Evolutionary conservation across 495 filamentous ascomycete genomes (phyloP).

Genomic region (Penicillium angulare): DNA sequence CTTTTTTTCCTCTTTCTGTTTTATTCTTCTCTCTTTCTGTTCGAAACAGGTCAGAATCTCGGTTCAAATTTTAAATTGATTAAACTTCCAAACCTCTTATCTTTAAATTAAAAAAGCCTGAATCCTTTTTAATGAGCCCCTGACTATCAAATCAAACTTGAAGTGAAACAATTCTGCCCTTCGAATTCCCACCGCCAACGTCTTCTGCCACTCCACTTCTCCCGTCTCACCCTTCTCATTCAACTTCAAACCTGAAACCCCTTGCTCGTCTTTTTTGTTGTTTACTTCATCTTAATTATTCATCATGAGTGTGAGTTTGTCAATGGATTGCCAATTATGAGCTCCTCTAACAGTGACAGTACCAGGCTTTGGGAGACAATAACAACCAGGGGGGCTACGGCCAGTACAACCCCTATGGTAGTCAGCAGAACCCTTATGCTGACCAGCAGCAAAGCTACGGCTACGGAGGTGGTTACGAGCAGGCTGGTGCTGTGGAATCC

Average conservation of each 20-base stretch:
- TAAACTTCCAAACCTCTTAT: not conserved
- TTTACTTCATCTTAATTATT: constrained; percentile 4
- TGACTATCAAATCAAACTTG: constrained; percentile 12
- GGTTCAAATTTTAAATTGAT: not conserved
- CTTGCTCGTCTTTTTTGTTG: constrained; percentile 14
- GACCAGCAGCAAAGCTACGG: constrained; percentile 40
- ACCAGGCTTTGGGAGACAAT: constrained; percentile 33
- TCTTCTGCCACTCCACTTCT: constrained; percentile 24
- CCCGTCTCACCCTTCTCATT: constrained; percentile 24
- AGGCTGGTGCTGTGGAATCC: constrained; percentile 42
- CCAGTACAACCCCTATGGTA: constrained; percentile 61
- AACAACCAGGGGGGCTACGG: constrained; percentile 52
- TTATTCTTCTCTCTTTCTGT: not conserved
- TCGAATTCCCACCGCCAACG: constrained; percentile 15
- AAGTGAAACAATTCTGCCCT: constrained; percentile 7
- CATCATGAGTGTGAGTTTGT: constrained; percentile 38
- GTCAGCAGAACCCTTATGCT: constrained; percentile 45
- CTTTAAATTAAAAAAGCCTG: not conserved
- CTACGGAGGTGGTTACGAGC: constrained; percentile 39
- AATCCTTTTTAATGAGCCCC: constrained; percentile 3
- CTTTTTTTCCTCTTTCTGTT: not conserved
- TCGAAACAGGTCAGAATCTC: too few species aligned
- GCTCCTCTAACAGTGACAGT: constrained; percentile 16
- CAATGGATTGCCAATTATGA: not conserved
- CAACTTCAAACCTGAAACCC: constrained; percentile 11